phyloP scores from a whole-genome alignment of 495 filamentous ascomycete genomes.

The Xylaria bambusicola region DNA sequence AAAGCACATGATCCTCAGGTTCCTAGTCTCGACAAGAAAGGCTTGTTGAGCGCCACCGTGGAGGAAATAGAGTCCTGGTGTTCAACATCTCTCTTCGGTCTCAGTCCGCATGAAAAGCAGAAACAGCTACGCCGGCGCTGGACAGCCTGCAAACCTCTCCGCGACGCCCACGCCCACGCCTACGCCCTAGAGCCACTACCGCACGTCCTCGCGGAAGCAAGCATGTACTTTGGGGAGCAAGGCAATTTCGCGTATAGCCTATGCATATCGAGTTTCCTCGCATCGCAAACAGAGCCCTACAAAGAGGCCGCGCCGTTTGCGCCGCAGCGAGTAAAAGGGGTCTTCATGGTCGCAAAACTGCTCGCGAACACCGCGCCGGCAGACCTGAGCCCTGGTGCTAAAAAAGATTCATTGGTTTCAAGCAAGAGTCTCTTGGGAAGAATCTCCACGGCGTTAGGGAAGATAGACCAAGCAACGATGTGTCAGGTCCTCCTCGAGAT shows the following conservation, averaged over 20 bases:
- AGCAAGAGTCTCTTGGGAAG: slow-evolving; percentile 8
- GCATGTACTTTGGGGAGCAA: slow-evolving; percentile 27
- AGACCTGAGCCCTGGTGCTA: slow-evolving; percentile 3
- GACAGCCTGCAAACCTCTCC: slow-evolving; percentile 40
- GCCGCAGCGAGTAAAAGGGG: slow-evolving; percentile 37
- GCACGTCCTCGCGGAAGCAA: slow-evolving; percentile 28
- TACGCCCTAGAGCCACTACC: slow-evolving; percentile 47
- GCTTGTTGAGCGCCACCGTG: slow-evolving; percentile 9
- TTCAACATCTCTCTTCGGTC: background rate
- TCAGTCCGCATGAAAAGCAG: background rate
- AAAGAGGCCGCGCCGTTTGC: slow-evolving; percentile 40
- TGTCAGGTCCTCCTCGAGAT: slow-evolving; percentile 42
- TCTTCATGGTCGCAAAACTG: slow-evolving; percentile 42
- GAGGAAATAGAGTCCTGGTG: slow-evolving; percentile 24
- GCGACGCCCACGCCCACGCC: slow-evolving; percentile 38
- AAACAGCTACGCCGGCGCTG: slow-evolving; percentile 31
- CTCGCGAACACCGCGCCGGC: slow-evolving; percentile 33
- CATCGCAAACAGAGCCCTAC: slow-evolving; percentile 39
- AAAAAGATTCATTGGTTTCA: background rate
- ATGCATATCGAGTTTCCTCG: slow-evolving; percentile 40
- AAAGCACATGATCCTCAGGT: slow-evolving; percentile 22
- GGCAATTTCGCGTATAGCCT: slow-evolving; percentile 36
- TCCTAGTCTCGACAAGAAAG: slow-evolving; percentile 6
- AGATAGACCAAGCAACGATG: slow-evolving; percentile 43
- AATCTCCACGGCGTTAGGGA: slow-evolving; percentile 29